Conservation (phyloP, 2,329 filamentous ascomycete species). For the Hymenoscyphus repandus region DNA sequence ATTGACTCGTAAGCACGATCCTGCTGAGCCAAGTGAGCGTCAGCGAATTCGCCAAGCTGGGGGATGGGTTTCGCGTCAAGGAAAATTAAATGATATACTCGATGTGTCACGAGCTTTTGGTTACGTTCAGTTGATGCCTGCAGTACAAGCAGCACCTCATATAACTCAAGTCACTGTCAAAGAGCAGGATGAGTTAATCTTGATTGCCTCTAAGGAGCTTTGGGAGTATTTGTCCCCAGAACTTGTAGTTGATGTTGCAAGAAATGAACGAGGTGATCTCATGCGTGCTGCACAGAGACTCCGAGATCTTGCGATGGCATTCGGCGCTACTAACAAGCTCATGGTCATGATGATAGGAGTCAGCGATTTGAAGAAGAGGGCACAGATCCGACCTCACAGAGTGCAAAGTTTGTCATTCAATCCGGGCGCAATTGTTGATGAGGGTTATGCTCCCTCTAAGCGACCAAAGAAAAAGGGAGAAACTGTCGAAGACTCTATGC, state of each 20-base stretch:
- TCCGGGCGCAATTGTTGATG: constrained; percentile 67
- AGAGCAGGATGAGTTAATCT: constrained; percentile 88
- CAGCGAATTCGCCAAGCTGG: constrained; percentile 89
- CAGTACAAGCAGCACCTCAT: constrained; percentile 85
- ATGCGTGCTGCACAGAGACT: constrained; percentile 96
- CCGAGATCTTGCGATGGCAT: constrained; percentile 89
- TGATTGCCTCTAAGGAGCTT: constrained; percentile 85
- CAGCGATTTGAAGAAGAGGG: constrained; percentile 80
- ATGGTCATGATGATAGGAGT: constrained; percentile 99
- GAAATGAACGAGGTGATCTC: constrained; percentile 78
- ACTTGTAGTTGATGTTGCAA: constrained; percentile 84
- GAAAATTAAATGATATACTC: constrained; percentile 85
- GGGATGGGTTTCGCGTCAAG: constrained; percentile 91
- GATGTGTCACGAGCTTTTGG: constrained; percentile 93
- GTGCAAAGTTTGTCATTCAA: constrained; percentile 78
- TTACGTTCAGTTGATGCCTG: constrained; percentile 86
- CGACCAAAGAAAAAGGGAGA: constrained; percentile 61
- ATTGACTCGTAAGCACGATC: constrained; percentile 88
- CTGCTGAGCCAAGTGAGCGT: constrained; percentile 77
- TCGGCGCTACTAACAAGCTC: constrained; percentile 88
- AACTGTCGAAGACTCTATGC: constrained; percentile 70
- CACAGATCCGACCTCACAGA: constrained; percentile 64
- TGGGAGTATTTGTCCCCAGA: constrained; percentile 93
- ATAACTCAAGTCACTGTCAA: constrained; percentile 72
- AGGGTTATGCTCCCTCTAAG: constrained; percentile 60